Conservation (phyloP, 345 rosid genomes). For the Aquilaria yunnanensis region DNA sequence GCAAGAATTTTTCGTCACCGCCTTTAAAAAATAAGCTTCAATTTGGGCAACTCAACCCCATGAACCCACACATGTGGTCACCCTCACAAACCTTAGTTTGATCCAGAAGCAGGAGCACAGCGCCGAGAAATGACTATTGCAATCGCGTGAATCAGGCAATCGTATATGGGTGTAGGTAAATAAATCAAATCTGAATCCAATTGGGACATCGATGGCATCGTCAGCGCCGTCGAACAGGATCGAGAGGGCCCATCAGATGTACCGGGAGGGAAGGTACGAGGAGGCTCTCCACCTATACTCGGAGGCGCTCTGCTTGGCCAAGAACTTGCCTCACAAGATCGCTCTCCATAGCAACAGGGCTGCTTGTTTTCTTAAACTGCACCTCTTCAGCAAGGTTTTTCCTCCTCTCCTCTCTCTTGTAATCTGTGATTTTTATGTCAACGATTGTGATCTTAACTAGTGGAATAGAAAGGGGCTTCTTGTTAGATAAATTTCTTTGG, state of each 20-base stretch:
- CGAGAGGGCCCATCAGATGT: conserved; percentile 84
- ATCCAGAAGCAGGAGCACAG: no score
- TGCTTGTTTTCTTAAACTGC: conserved; percentile 81
- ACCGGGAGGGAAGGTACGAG: conserved; percentile 61
- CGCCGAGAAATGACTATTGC: no score
- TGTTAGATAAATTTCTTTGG: no score
- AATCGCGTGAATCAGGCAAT: no score
- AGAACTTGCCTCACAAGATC: conserved; percentile 70
- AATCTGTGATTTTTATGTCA: neutral
- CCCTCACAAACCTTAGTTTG: no score
- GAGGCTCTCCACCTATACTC: conserved; percentile 73
- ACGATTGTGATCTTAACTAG: no score
- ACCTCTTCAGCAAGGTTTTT: conserved; percentile 64
- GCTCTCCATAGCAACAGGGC: conserved; percentile 93
- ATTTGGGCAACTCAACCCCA: no score
- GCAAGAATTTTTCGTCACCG: no score
- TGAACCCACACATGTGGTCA: no score
- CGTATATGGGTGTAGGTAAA: no score
- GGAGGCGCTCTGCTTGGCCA: conserved; percentile 69
- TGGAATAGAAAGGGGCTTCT: neutral
- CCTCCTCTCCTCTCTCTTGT: neutral
- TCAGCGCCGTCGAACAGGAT: conserved; percentile 49
- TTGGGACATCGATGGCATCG: conserved; percentile 36
- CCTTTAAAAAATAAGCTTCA: no score
- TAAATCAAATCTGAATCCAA: neutral